phyloP scores from a whole-genome alignment of 2,329 filamentous ascomycete genomes.

The Alternaria infectoria region DNA sequence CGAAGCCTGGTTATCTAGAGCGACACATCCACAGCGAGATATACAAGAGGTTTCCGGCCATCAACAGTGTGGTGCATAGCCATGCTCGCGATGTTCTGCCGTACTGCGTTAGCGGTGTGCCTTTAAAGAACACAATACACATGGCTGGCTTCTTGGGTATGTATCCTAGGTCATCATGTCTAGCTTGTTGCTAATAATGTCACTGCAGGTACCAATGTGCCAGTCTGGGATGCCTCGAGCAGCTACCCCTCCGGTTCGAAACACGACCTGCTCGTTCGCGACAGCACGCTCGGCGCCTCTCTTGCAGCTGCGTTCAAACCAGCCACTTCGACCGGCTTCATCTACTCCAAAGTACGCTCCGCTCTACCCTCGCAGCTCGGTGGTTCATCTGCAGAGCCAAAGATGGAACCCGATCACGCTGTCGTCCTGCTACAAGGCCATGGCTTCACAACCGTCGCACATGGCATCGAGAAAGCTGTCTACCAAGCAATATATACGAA shows the following conservation, averaged over 20 bases:
- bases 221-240: slow-evolving; percentile 44
- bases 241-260: slow-evolving; percentile 38
- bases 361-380: slow-evolving; percentile 44
- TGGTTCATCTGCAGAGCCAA: slow-evolving; percentile 36
- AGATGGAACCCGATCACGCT: slow-evolving; percentile 43
- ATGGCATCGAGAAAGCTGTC: slow-evolving; percentile 53
- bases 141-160: slow-evolving; percentile 54
- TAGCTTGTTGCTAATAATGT: background rate
- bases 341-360: slow-evolving; percentile 47
- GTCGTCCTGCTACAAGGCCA: slow-evolving; percentile 53
- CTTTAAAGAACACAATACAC: slow-evolving; percentile 47
- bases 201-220: slow-evolving; percentile 38
- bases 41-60: slow-evolving; percentile 52
- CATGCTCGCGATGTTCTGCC: slow-evolving; percentile 53
- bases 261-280: slow-evolving; percentile 45
- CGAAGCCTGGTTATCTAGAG: slow-evolving; percentile 48
- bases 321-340: slow-evolving; percentile 46
- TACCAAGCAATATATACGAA: slow-evolving; percentile 54
- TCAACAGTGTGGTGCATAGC: slow-evolving; percentile 54
- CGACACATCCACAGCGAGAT: slow-evolving; percentile 55
- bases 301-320: slow-evolving; percentile 47
- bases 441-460: slow-evolving; percentile 53
- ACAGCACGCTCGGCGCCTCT: slow-evolving; percentile 40
- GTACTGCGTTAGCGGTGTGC: slow-evolving; percentile 51
- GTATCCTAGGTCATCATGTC: background rate